Evolutionary conservation across 2,329 filamentous ascomycete genomes (phyloP), one percentile per base, ranked within the genome.

Genomic region (Fusarium decemcellulare): DNA sequence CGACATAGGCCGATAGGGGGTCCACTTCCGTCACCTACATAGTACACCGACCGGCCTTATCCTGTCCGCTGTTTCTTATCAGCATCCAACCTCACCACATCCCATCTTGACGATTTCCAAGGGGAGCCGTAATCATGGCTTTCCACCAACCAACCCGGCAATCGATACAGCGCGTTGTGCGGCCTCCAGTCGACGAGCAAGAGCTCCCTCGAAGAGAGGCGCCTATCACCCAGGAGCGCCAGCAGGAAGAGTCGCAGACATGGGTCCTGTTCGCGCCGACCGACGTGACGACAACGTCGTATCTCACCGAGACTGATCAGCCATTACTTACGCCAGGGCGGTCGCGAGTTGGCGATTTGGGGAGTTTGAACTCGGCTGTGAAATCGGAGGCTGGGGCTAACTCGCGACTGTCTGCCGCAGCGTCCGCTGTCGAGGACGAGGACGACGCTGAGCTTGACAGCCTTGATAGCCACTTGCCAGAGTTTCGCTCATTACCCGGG

Each of bases 181-280:
- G 82, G 30, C 76, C 81, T 4, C 78, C 80, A 55, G 78, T 77
- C 18, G 80, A 82, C 15, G 81, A 84, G 37, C 76, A 80, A 32
- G 79, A 80, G 27, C 68, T 74, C 51, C 70, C 71, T 15, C 70
- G 74, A 56, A 59, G 61, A 52, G 70, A 72, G 16, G 54, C 51
- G 61, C 76, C 74, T 68, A 75, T 73, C 61, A 60, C 71, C 63
- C 70, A 78, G 37, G 80, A 81, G 51, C 74, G 76, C 23, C 73
- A 70, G 44, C 82, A 90, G 63, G 90, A 93, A 65, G 92, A 95
- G 70, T 92, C 93, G 12, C 92, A 96, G 80, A 95, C 97, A 87
- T 99, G 96, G 96, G 92, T 98, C 58, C 89, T 99, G 70, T 99
- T 99, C 84, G 93, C 94, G 8, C 93, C 93, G 9, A 90, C 90